Evolutionary conservation across 2,329 filamentous ascomycete species (phyloP), one percentile per base, ranked within the genome.

Genomic region (Zymoseptoria passerinii): DNA sequence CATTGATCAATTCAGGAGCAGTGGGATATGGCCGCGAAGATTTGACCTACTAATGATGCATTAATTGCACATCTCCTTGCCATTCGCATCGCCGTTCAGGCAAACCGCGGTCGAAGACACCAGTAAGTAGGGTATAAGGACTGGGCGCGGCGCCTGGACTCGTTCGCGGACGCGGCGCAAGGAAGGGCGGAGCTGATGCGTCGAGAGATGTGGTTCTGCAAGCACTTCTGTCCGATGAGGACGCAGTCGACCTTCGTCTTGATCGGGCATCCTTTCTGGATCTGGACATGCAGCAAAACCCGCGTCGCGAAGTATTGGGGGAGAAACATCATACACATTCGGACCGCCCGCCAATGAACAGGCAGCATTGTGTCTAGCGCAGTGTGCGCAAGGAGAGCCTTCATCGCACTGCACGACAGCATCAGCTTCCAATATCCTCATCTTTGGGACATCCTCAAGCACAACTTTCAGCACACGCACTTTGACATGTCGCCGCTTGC

Each of bases 401-500:
- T 71, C 69, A 53, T 71, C 64, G 53, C 69, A 71, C 67, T 69
- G 56, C 53, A 55, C 52, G 56, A 44, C 44, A 20, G 20, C 8
- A 48, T 52, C 35, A 52, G 55, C n/a, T 35, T 8, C 28, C 8
- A 20, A n/a, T 18, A 13, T 16, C n/a, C 10, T 35, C 29, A n/a
- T 35, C 48, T n/a, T 48, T 54, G 2, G 1, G 13, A n/a, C 8
- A 48, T 48, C 23, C 28, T 9, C 53, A 35, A 52, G 28, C 29
- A 13, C 3, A 13, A 35, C 1, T 13, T 2, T n/a, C n/a, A n/a
- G 29, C 9, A 10, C 18, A 62, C 64, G 27, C 61, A 68, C 67
- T 63, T 70, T 71, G 18, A 71, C 68, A 60, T 70, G 68, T 52
- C 69, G 52, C 51, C 63, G 61, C 54, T 71, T 71, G 55, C 69